These are phyloP conservation scores for Trichoderma sp. DNA, from an alignment of 2,329 filamentous ascomycete genomes.

Conservation along the genomic window DNA sequence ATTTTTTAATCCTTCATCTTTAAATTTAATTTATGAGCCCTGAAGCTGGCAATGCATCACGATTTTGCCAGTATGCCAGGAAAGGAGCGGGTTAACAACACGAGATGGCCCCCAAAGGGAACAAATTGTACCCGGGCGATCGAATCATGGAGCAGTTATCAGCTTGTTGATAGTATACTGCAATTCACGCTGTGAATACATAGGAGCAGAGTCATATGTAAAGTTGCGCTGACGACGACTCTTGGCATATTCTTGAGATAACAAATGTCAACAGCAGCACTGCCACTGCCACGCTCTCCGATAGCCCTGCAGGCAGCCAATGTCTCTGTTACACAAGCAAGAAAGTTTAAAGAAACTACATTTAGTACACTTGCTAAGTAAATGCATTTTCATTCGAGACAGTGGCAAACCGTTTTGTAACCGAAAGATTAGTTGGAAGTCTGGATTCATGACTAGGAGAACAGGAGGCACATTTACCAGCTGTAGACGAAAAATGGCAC, in stretches of 20 bases:
- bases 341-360: background rate
- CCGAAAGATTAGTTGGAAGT: background rate
- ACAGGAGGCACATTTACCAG: background rate
- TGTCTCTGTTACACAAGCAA: background rate
- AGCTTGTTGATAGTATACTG: background rate
- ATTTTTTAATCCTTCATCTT: background rate
- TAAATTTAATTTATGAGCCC: background rate
- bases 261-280: background rate
- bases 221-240: background rate
- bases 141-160: background rate
- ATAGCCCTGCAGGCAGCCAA: background rate
- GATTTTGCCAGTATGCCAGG: background rate
- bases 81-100: background rate
- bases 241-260: conserved; percentile 3
- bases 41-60: background rate
- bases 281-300: background rate
- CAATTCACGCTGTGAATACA: background rate
- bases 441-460: background rate
- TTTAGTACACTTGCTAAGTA: too few species aligned
- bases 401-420: background rate
- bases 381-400: background rate
- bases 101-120: background rate
- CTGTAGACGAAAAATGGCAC: background rate
- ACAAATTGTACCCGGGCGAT: background rate
- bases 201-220: background rate